Percentiles rank a stretch among this genome's conserved stretches.
Conservation (phyloP, 805 yeast species). For the Blastobotrys parvus region DNA sequence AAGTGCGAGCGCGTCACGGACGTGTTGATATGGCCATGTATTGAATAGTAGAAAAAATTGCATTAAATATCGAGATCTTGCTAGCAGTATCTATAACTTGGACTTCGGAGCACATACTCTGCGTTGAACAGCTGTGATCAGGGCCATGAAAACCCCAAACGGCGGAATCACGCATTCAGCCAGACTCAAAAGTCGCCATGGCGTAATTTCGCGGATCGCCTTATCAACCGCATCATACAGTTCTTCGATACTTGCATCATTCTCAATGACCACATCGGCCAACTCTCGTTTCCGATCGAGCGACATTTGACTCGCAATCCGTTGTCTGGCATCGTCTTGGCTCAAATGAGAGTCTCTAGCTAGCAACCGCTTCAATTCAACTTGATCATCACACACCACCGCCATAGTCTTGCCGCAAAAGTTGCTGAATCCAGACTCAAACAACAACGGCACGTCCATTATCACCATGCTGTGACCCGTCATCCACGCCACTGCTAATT, state of each 20-base stretch:
- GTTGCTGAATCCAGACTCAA: conserved; percentile 64
- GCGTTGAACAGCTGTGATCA: conserved; percentile 1
- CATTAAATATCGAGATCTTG: no score
- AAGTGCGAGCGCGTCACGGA: no score
- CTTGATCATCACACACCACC: conserved; percentile 49
- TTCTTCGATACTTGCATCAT: conserved; percentile 40
- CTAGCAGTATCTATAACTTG: no score
- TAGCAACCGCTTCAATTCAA: conserved; percentile 57
- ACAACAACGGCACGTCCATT: conserved; percentile 83
- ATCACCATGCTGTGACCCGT: conserved; percentile 51
- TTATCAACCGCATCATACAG: conserved; percentile 38
- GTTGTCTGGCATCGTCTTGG: conserved; percentile 54
- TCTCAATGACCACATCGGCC: conserved; percentile 64
- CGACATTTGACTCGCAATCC: conserved; percentile 74
- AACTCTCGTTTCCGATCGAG: conserved; percentile 44
- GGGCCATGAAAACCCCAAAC: conserved; percentile 23
- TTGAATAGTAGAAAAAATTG: no score
- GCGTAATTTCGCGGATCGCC: conserved; percentile 32
- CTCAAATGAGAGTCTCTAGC: conserved; percentile 60
- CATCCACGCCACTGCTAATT: conserved; percentile 50
- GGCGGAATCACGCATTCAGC: conserved; percentile 30
- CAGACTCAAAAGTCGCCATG: conserved; percentile 24
- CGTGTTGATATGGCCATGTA: no score
- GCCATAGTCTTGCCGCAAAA: conserved; percentile 67
- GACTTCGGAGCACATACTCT: background rate